A percentile compares a stretch with the other conserved stretches of the same genome.
These are phyloP conservation scores for Pseudogymnoascus pannorum DNA, from an alignment of 2,329 filamentous ascomycete species.

Conservation along the genomic window DNA sequence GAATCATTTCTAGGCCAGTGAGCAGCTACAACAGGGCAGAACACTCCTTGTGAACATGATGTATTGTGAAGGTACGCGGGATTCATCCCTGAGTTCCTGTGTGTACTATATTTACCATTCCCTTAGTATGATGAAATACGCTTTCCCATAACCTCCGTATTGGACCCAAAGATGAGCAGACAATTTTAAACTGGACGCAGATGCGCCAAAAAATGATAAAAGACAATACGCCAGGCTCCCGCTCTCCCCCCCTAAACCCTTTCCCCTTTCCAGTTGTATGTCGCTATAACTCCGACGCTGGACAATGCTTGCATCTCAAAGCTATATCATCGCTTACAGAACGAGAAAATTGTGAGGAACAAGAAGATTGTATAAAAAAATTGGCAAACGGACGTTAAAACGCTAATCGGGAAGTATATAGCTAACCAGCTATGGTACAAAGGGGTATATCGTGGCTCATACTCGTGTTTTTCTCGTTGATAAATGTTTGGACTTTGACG, in stretches of 20 bases:
- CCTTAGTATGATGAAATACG: not conserved
- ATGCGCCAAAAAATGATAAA: not conserved
- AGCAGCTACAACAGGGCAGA: not conserved
- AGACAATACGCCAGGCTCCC: not conserved
- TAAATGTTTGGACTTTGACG: not conserved
- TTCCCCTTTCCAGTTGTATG: not conserved
- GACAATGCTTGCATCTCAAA: slow-evolving; percentile 2
- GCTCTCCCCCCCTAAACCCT: not conserved
- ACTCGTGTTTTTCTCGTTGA: not conserved
- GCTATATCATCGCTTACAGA: not conserved
- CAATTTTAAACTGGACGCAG: not conserved
- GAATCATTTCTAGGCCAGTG: not conserved
- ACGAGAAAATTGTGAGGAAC: not conserved
- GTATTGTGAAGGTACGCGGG: not conserved
- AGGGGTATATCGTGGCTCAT: slow-evolving; percentile 3
- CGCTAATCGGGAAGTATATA: not conserved
- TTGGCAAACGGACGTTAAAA: not conserved
- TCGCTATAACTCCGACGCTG: not conserved
- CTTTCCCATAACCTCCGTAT: not conserved
- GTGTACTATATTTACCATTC: not conserved
- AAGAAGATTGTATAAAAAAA: not conserved
- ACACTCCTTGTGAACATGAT: not conserved
- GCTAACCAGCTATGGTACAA: slow-evolving; percentile 1
- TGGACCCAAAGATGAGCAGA: not conserved
- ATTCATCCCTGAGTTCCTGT: not conserved